phyloP scores from a whole-genome alignment of 1,139 yeast species.

The Zygosaccharomyces pseudobailii region DNA sequence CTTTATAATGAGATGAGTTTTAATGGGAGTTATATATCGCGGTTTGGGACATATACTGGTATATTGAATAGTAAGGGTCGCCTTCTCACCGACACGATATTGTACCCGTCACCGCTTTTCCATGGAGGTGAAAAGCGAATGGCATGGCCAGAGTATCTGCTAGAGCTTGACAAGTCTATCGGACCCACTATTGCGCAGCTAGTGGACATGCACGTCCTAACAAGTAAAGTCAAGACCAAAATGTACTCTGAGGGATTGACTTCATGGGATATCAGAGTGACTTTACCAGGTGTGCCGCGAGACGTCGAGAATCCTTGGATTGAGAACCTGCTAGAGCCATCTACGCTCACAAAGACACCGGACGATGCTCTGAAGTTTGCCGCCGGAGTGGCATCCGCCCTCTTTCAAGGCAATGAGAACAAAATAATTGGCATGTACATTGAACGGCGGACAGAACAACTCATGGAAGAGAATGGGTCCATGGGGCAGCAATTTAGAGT shows the following conservation, averaged over 20 bases:
- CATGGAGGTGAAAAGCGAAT: slow-evolving; percentile 13
- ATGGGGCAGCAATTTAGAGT: slow-evolving; percentile 71
- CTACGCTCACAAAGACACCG: slow-evolving; percentile 34
- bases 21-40: slow-evolving; percentile 33
- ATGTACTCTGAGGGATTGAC: slow-evolving; percentile 10
- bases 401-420: slow-evolving; percentile 33
- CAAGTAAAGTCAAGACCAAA: slow-evolving; percentile 27
- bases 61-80: slow-evolving; percentile 83
- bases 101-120: slow-evolving; percentile 60
- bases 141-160: slow-evolving; percentile 41
- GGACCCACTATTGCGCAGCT: slow-evolving; percentile 12
- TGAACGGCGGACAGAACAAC: slow-evolving; percentile 29
- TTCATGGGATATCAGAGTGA: slow-evolving; percentile 27
- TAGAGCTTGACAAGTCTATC: slow-evolving; percentile 44
- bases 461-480: slow-evolving; percentile 41
- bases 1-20: slow-evolving; percentile 49
- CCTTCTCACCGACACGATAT: slow-evolving; percentile 66
- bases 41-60: slow-evolving; percentile 70
- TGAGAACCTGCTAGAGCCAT: slow-evolving; percentile 28
- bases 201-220: slow-evolving; percentile 25
- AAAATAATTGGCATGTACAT: slow-evolving; percentile 36
- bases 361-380: slow-evolving; percentile 39
- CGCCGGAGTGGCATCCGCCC: slow-evolving; percentile 27
- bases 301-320: slow-evolving; percentile 29
- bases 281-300: slow-evolving; percentile 21